phyloP scores from a whole-genome alignment of 495 filamentous ascomycete genomes.

The Choiromyces venosus region DNA sequence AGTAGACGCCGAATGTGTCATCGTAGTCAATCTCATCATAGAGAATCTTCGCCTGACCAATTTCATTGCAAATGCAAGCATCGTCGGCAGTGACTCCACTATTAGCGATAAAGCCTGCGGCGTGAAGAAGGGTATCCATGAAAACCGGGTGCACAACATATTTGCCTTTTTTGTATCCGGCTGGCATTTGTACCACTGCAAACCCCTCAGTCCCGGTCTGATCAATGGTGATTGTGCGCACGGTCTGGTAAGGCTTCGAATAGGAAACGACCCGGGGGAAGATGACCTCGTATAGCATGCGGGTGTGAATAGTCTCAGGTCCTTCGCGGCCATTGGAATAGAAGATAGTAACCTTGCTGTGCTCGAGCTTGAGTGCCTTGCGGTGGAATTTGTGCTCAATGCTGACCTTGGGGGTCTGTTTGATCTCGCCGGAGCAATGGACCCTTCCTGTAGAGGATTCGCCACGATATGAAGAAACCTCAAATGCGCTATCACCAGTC shows the following conservation, averaged over 20 bases:
- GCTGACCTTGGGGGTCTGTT: conserved; percentile 21
- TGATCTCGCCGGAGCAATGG: conserved; percentile 29
- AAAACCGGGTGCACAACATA: conserved; percentile 66
- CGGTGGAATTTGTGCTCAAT: conserved; percentile 30
- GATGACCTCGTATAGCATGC: conserved; percentile 75
- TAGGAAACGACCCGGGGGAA: conserved; percentile 65
- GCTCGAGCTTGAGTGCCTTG: conserved; percentile 30
- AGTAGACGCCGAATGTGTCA: conserved; percentile 47
- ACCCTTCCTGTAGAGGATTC: not conserved
- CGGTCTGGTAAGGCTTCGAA: conserved; percentile 57
- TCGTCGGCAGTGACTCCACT: conserved; percentile 65
- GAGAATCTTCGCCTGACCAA: conserved; percentile 70
- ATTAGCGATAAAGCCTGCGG: conserved; percentile 74
- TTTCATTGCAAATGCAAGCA: conserved; percentile 69
- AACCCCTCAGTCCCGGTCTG: conserved; percentile 66
- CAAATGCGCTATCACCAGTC: conserved; percentile 28
- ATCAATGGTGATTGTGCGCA: conserved; percentile 72
- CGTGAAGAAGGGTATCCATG: conserved; percentile 63
- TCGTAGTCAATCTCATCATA: conserved; percentile 57
- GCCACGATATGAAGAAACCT: conserved; percentile 16
- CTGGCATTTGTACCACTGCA: conserved; percentile 61
- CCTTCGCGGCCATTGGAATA: conserved; percentile 43
- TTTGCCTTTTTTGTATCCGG: conserved; percentile 53
- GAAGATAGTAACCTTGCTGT: conserved; percentile 28
- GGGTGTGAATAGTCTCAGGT: conserved; percentile 49